Base-by-base conservation (phyloP, 441 rosid genomes). In the Adansonia rubrostipa region DNA sequence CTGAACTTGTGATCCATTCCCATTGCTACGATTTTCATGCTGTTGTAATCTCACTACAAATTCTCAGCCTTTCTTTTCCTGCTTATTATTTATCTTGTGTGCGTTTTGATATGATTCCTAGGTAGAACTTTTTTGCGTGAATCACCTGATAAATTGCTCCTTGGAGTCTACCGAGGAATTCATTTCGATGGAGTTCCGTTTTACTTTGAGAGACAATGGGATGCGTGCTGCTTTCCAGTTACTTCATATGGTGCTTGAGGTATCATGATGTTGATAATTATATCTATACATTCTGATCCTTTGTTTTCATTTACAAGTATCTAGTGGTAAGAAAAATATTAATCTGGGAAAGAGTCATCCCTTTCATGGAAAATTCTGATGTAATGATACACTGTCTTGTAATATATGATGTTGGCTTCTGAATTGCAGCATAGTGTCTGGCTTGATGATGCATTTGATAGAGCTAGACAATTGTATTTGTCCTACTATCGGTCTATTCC, bases 191-290 rank as follows among this genome's bases (percentile, higher is more conserved):
- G 99, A 97, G 85, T 95, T 95, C 78, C 99, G 99, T 73, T 97
- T 95, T 84, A 97, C 99, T 81, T 84, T 95, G 42, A 92, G 99
- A 82, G 99, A 97, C 83, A 92, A 95, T 82, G 99, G 99, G 68
- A 97, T 97, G 99, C 88, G 82, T 68, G 99, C 99, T 73, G 99
- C 99, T 83, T 97, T 97, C 88, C 97, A 97, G 88, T 84, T 97
- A 74, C 99, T 97, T 79, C 99, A 97, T 83, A 97, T 97, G 99
- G 99, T 97, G 83, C 99, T 97, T 77, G 98, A 95, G 99, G 99
- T 96, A 92, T 33, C 76, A 48, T 56, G 40, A 56, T 75, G 60
- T 77, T 63, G 69, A 77, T 51, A 62, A 71, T 58, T 65, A 67
- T 69, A 24, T 70, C 60, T 40, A 70, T 42, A 14, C 44, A 64